phyloP scores from a whole-genome alignment of 2,329 filamentous ascomycete species.

The Chaetothyriales sp. region DNA sequence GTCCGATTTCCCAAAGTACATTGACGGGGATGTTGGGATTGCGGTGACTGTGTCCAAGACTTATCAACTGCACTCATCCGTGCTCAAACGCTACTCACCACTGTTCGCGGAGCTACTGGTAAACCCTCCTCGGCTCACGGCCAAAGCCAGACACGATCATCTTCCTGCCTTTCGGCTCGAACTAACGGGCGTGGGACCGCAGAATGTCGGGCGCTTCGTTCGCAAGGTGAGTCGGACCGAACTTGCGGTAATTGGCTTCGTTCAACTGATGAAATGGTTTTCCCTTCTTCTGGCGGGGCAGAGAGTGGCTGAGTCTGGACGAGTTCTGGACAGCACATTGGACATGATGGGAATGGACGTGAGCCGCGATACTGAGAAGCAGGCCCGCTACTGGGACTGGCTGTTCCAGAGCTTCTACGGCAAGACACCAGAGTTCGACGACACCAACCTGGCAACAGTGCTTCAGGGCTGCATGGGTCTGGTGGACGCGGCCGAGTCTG shows the following conservation, averaged over 20 bases:
- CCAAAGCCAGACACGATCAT: constrained; percentile 19
- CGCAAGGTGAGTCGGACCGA: constrained; percentile 8
- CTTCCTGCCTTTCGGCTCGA: constrained; percentile 17
- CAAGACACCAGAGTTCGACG: constrained; percentile 27
- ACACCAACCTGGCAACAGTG: constrained; percentile 26
- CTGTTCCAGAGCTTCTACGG: constrained; percentile 37
- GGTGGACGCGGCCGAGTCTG: constrained; percentile 33
- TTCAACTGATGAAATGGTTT: constrained; percentile 2
- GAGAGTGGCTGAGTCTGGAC: constrained; percentile 25
- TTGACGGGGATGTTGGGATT: constrained; percentile 29
- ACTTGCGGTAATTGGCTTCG: neutral
- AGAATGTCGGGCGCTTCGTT: constrained; percentile 9
- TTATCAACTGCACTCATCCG: constrained; percentile 28
- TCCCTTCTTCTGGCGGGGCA: constrained; percentile 10
- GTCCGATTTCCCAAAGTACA: constrained; percentile 24
- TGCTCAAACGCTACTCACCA: constrained; percentile 16
- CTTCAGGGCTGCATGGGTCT: constrained; percentile 30
- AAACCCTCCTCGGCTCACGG: constrained; percentile 19
- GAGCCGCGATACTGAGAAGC: neutral
- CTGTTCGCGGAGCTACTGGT: constrained; percentile 16
- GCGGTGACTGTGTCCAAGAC: constrained; percentile 23
- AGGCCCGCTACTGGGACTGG: constrained; percentile 24
- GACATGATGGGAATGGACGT: neutral
- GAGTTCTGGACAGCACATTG: constrained; percentile 6
- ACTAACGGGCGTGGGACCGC: constrained; percentile 1